Evolutionary conservation across 2,329 filamentous ascomycete species (phyloP), one percentile per base, ranked within the genome.

Genomic region (Cryoendolithus antarcticus): DNA sequence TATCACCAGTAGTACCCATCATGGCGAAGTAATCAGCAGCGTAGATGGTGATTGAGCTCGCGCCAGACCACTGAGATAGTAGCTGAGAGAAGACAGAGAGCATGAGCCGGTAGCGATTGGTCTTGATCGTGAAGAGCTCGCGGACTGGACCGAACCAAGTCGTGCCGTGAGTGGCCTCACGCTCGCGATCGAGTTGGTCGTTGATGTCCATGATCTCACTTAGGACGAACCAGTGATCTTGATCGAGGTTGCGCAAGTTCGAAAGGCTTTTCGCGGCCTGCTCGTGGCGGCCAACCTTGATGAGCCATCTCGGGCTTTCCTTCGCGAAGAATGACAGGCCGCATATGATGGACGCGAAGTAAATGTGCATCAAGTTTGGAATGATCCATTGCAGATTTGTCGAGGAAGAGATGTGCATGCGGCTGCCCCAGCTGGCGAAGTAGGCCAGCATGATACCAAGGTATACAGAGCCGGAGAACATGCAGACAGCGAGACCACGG

Each of bases 311-410:
- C 3, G 57, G 57, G 12, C 45, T 50, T 35, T 59, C 56, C 41
- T 53, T 46, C 4, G 52, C 50, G 40, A 56, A 47, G 42, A 57
- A 79, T 8, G 75, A 82, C 9, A 86, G 67, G 40, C 75, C 50
- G 53, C 83, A 72, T 54, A 86, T 85, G 44, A 88, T 61, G 4
- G 73, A 73, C 2, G 82, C 77, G 52, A 88, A 86, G 53, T 86
- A 86, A 57, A 89, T 67, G 55, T 89, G 82, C 41, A 88, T 65
- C 48, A 75, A 77, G 32, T 80, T 85, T 0, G 83, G 82, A 0
- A 85, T 72, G 32, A 81, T 69, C 72, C 72, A 69, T 52, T n/a
- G 64, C 63, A 41, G 58, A 15, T 53, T 40, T 9, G 48, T 46
- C 4, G 42, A 56, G 32, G 63, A 54, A 11, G 66, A 65, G 46